phyloP scores from a whole-genome alignment of 2,329 filamentous ascomycete genomes.

The Tolypocladium ovalisporum region DNA sequence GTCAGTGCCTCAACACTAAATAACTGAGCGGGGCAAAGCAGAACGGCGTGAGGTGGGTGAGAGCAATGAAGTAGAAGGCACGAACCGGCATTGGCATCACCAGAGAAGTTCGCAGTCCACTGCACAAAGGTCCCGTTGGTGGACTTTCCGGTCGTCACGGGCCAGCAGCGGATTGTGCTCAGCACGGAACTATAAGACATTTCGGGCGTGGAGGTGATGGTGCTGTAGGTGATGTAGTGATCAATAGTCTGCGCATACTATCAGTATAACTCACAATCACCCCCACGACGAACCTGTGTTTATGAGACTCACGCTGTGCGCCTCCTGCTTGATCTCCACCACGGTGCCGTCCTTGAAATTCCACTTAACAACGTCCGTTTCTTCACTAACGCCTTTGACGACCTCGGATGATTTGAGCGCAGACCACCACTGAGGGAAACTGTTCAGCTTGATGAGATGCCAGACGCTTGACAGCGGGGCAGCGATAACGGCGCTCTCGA shows the following conservation, averaged over 20 bases:
- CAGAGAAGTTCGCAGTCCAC: slow-evolving; percentile 61
- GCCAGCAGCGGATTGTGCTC: slow-evolving; percentile 54
- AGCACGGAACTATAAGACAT: slow-evolving; percentile 56
- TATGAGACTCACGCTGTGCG: slow-evolving; percentile 50
- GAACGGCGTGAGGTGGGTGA: not conserved
- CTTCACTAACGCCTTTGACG: slow-evolving; percentile 50
- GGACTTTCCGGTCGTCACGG: slow-evolving; percentile 54
- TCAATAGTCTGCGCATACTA: slow-evolving; percentile 44
- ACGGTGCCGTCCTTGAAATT: slow-evolving; percentile 59
- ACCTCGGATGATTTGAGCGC: slow-evolving; percentile 50
- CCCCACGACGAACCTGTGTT: too few relatives aligned
- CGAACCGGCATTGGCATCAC: slow-evolving; percentile 58
- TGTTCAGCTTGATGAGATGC: slow-evolving; percentile 64
- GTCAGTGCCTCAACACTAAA: not conserved
- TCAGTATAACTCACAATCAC: not conserved
- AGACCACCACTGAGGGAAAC: slow-evolving; percentile 58
- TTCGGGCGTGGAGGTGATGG: slow-evolving; percentile 56
- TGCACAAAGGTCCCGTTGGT: slow-evolving; percentile 57
- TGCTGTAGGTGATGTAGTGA: slow-evolving; percentile 64
- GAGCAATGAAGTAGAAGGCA: slow-evolving; percentile 2
- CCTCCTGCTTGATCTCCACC: slow-evolving; percentile 65
- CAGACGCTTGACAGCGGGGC: slow-evolving; percentile 57
- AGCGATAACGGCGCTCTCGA: slow-evolving; percentile 57
- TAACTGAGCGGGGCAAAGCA: not conserved
- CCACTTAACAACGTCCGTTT: slow-evolving; percentile 60